These are phyloP conservation scores for Vaccinium macrocarpon DNA, from an alignment of 148 eudicot genomes.

Conservation along the genomic window DNA sequence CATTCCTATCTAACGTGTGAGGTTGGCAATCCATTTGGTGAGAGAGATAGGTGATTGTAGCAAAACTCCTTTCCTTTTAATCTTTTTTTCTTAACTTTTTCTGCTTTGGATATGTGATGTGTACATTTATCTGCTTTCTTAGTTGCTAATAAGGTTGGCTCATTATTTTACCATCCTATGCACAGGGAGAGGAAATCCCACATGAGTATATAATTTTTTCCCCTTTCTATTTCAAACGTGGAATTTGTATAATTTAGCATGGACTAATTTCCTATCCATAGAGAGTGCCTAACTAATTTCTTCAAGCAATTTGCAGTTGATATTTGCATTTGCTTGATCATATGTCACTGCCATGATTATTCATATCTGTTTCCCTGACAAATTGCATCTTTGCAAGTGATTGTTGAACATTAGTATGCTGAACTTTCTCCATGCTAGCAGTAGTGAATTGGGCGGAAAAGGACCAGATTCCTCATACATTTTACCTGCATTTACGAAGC, in stretches of 20 bases:
- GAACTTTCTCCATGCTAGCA: neutral
- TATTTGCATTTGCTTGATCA: neutral
- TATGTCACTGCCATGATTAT: slow-evolving; percentile 1
- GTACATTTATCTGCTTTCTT: no score
- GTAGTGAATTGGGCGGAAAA: neutral
- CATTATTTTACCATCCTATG: neutral
- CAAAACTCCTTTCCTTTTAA: no score
- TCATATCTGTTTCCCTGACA: neutral
- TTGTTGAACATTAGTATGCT: neutral
- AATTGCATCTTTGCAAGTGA: neutral
- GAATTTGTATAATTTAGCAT: neutral
- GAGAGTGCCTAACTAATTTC: neutral
- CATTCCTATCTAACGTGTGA: no score
- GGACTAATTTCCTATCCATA: neutral
- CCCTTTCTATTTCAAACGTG: neutral
- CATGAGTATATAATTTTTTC: neutral
- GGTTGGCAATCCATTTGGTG: no score
- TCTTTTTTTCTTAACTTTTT: no score
- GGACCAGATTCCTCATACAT: neutral
- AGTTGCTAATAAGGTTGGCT: neutral
- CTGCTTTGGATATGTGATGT: no score
- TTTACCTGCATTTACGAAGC: neutral
- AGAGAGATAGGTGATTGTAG: no score
- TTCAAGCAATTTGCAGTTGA: neutral
- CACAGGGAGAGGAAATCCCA: neutral